Percentiles rank a stretch among this genome's conserved stretches.
These are phyloP conservation scores for Tuber magnatum DNA, from an alignment of 495 filamentous ascomycete species.

Conservation along the genomic window DNA sequence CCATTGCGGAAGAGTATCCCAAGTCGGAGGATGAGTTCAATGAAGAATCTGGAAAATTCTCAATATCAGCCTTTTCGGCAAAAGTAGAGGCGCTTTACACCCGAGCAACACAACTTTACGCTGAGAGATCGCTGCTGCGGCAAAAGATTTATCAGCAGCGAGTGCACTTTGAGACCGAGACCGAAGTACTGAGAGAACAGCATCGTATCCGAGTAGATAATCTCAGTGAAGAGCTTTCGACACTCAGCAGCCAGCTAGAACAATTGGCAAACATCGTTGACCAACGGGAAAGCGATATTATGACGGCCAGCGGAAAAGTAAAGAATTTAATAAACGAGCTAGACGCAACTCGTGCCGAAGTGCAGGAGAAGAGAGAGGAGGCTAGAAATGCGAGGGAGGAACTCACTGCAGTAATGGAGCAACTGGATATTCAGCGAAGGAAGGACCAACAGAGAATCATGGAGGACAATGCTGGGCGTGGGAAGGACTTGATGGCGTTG, in stretches of 20 bases:
- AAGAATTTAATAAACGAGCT: conserved; percentile 36
- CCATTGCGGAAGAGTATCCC: conserved; percentile 45
- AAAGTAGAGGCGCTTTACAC: conserved; percentile 70
- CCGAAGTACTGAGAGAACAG: conserved; percentile 21
- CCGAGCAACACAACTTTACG: conserved; percentile 30
- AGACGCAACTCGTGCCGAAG: conserved; percentile 16
- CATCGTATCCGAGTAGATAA: conserved; percentile 19
- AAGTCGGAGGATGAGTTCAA: conserved; percentile 46
- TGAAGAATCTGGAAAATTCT: conserved; percentile 52
- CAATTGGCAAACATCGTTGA: conserved; percentile 27
- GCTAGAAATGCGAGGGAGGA: conserved; percentile 42
- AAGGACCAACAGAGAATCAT: conserved; percentile 42
- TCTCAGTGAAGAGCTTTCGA: conserved; percentile 23
- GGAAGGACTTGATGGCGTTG: conserved; percentile 33
- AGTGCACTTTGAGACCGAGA: conserved; percentile 21
- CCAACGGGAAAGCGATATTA: conserved; percentile 35
- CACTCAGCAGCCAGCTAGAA: conserved; percentile 29
- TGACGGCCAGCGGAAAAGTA: conserved; percentile 21
- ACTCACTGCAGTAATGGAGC: conserved; percentile 45
- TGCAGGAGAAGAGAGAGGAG: conserved; percentile 20
- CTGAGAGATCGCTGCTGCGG: conserved; percentile 24
- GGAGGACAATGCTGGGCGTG: conserved; percentile 35
- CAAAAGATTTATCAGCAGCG: conserved; percentile 26
- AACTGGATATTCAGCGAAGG: conserved; percentile 47
- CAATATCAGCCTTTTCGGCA: conserved; percentile 58